These are phyloP conservation scores for Brassica incana DNA, from an alignment of 345 rosid species.

Conservation along the genomic window DNA sequence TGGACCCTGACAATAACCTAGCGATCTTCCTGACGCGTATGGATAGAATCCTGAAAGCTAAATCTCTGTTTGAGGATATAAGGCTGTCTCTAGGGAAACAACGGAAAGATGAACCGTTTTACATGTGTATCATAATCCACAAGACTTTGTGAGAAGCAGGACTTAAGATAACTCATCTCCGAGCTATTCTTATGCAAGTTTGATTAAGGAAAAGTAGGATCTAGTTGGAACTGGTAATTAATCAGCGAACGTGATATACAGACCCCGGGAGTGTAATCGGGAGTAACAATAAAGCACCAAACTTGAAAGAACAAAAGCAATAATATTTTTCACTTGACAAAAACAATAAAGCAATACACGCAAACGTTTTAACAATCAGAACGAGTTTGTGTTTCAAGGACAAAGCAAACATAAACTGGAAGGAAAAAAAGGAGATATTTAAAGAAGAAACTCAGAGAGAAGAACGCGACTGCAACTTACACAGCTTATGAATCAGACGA, in stretches of 20 bases:
- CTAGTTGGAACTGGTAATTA: too few relatives aligned
- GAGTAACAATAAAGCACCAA: too few relatives aligned
- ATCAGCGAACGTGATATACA: too few relatives aligned
- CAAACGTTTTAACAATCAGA: conserved; percentile 32
- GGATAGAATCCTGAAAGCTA: conserved; percentile 67
- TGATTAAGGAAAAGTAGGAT: too few relatives aligned
- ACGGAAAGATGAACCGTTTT: conserved; percentile 48
- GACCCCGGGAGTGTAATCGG: too few relatives aligned
- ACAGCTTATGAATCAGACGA: conserved; percentile 25
- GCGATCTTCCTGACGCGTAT: conserved; percentile 67
- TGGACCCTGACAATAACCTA: conserved; percentile 34
- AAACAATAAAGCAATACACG: conserved; percentile 37
- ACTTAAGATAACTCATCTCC: too few relatives aligned
- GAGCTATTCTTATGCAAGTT: too few relatives aligned
- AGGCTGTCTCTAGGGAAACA: conserved; percentile 40
- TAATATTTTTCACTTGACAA: conserved; percentile 36
- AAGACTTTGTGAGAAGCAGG: too few relatives aligned
- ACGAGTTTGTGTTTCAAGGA: conserved; percentile 23
- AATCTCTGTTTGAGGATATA: conserved; percentile 51
- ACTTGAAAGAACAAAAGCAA: conserved; percentile 22
- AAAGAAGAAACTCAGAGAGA: neutral
- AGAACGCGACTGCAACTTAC: conserved; percentile 29
- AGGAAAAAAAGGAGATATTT: neutral
- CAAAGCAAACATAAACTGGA: conserved; percentile 27
- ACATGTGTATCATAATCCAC: too few relatives aligned